Evolutionary conservation across 1,139 yeast species (phyloP), one percentile per base, ranked within the genome.

Genomic region (Pichia norvegensis): DNA sequence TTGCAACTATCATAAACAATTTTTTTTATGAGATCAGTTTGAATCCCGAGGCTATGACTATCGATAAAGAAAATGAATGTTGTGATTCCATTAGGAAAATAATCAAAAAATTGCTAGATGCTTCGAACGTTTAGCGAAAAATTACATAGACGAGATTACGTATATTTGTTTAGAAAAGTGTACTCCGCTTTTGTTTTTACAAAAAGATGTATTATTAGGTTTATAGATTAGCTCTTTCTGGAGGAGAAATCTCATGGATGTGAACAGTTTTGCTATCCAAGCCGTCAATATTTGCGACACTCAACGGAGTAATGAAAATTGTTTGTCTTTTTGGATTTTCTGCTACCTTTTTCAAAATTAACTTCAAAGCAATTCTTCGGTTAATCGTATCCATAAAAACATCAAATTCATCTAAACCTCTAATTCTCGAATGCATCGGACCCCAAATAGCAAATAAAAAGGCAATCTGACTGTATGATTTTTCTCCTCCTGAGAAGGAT

Each of bases 311-410:
- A 40, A 92, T 90, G 55, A 94, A 86, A 16, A 92, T 84, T 4
- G 95, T 84, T 64, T 92, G 98, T 1, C 90, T 79, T 51, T 80
- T 74, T 0, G 81, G 78, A 46, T 71, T 69, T 50, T 75, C 74
- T 33, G 71, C 68, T 40, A 90, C 74, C 52, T 88, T 85, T 22
- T 74, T 75, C 46, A 88, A 70, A 59, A 94, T 79, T 55, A 90
- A 68, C 46, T 77, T 73, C 60, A 94, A 79, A 53, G 96, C 88
- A 45, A 85, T 78, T 41, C 82, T 74, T 55, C 98, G 75, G 59
- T 90, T 90, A 25, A 87, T 86, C 41, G 90, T 87, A 64, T 94
- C 99, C 98, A 94, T 92, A 58, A 83, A 94, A 29, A 94, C 98
- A 67, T 94, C 99, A 63, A 92, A 94, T 64, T 94, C 99, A 65